Evolutionary conservation across 2,329 filamentous ascomycete species (phyloP).

Genomic region (Diaporthe ilicicola): DNA sequence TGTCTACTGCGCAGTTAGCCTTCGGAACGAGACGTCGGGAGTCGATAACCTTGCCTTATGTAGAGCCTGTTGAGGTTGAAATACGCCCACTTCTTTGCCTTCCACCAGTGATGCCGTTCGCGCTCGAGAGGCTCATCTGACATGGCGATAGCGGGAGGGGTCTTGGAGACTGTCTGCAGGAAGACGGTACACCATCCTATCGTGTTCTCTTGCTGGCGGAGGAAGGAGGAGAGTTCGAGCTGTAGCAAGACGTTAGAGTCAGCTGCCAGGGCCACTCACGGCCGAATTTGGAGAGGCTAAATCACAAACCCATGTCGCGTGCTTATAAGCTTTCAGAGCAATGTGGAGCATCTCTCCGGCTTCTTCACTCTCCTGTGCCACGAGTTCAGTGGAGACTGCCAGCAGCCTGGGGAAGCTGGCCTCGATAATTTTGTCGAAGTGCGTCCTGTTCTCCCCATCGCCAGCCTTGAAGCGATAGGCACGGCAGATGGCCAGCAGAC

Average conservation of each 20-base stretch:
- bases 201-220: conserved; percentile 83
- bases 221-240: conserved; percentile 84
- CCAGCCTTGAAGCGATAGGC: conserved; percentile 92
- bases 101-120: conserved; percentile 98
- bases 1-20: conserved; percentile 66
- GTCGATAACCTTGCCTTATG: conserved; percentile 70
- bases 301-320: conserved; percentile 89
- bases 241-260: conserved; percentile 47
- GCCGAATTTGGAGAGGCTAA: conserved; percentile 24
- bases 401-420: conserved; percentile 89
- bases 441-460: conserved; percentile 77
- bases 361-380: conserved; percentile 91
- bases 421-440: conserved; percentile 95
- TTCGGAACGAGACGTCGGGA: background rate
- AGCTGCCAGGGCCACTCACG: background rate
- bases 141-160: conserved; percentile 81
- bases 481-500: conserved; percentile 91
- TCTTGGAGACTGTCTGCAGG: conserved; percentile 86
- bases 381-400: conserved; percentile 85
- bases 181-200: conserved; percentile 98
- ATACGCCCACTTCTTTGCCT: conserved; percentile 99
- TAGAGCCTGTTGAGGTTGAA: conserved; percentile 97
- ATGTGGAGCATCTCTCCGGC: conserved; percentile 96
- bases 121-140: conserved; percentile 82
- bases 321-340: conserved; percentile 96